phyloP scores from a whole-genome alignment of 345 rosid genomes.

The Citrus mangshanensis region DNA sequence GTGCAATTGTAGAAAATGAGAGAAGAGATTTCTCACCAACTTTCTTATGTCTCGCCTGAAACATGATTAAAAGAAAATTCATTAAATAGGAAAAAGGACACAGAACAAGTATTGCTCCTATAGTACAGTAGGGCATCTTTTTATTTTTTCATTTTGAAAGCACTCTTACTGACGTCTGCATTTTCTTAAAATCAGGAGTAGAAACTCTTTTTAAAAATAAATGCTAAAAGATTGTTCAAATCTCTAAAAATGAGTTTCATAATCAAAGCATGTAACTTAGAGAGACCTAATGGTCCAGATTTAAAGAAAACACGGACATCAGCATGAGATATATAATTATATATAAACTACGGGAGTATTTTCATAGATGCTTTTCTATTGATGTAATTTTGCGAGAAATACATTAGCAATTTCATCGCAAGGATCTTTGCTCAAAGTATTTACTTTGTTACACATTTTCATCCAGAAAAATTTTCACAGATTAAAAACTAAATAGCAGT shows the following conservation, averaged over 20 bases:
- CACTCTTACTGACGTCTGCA: background rate
- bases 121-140: background rate
- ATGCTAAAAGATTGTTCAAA: background rate
- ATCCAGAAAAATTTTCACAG: background rate
- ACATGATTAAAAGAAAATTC: constrained; percentile 3
- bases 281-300: background rate
- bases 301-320: background rate
- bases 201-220: background rate
- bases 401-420: background rate
- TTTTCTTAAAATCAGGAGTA: background rate
- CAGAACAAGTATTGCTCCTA: background rate
- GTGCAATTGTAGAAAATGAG: constrained; percentile 49
- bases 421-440: too few species aligned
- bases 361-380: background rate
- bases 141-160: too few species aligned
- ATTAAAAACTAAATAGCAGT: background rate
- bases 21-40: constrained; percentile 63
- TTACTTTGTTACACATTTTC: too few species aligned
- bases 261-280: background rate
- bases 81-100: background rate
- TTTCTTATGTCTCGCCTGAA: constrained; percentile 45
- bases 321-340: background rate
- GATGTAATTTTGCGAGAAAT: background rate
- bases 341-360: background rate
- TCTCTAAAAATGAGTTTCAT: background rate